Evolutionary conservation across 1,139 yeast species (phyloP).

Genomic region (Suhomyces bokatorum): DNA sequence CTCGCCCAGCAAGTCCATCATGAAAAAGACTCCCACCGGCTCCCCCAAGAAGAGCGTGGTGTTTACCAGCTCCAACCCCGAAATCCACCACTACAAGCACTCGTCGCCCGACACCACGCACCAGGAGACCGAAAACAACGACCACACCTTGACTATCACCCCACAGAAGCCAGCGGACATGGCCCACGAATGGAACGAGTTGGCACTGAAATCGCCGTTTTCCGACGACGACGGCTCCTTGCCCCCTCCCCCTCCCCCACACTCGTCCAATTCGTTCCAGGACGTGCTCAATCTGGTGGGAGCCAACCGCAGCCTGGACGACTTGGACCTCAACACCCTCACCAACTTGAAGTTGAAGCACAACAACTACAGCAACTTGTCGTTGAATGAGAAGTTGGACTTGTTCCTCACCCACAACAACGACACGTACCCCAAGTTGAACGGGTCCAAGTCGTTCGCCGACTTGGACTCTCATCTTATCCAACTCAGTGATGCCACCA

Average conservation of each 20-base stretch:
- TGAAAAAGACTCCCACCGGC: constrained; percentile 33
- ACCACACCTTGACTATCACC: background rate
- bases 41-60: constrained; percentile 46
- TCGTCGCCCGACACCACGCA: constrained; percentile 19
- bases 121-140: constrained; percentile 1
- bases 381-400: constrained; percentile 43
- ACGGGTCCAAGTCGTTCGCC: constrained; percentile 14
- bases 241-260: constrained; percentile 41
- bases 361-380: constrained; percentile 29
- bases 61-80: constrained; percentile 35
- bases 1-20: constrained; percentile 45
- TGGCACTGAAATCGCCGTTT: constrained; percentile 9
- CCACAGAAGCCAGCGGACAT: constrained; percentile 9
- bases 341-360: constrained; percentile 25
- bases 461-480: constrained; percentile 42
- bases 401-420: constrained; percentile 28
- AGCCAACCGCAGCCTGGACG: constrained; percentile 11
- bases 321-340: constrained; percentile 24
- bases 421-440: constrained; percentile 8
- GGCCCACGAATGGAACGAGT: constrained; percentile 31
- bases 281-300: constrained; percentile 14
- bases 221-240: constrained; percentile 27
- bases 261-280: constrained; percentile 18
- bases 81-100: constrained; percentile 35
- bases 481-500: constrained; percentile 30